These are phyloP conservation scores for Sungouiozyma ichnusensis DNA, from an alignment of 805 yeast species.

Conservation along the genomic window DNA sequence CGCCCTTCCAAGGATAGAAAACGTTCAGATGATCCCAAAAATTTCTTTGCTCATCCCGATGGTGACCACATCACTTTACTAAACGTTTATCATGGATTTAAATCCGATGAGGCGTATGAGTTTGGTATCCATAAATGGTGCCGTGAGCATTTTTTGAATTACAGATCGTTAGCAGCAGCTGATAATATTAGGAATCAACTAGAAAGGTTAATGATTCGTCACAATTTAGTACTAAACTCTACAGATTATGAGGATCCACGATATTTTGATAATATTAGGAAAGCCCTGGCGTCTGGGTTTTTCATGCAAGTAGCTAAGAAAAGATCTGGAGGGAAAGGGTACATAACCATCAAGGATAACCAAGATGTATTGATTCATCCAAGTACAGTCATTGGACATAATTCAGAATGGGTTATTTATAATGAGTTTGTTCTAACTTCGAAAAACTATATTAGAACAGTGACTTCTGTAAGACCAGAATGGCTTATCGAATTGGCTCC, in stretches of 20 bases:
- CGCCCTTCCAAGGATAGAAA: conserved; percentile 83
- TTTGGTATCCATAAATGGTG: conserved; percentile 77
- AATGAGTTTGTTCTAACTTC: conserved; percentile 92
- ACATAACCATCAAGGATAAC: conserved; percentile 85
- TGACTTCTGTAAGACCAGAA: conserved; percentile 81
- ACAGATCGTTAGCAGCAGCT: conserved; percentile 78
- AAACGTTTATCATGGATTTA: conserved; percentile 79
- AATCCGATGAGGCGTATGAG: conserved; percentile 59
- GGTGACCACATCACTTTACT: conserved; percentile 91
- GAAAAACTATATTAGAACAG: conserved; percentile 89
- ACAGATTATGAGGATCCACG: conserved; percentile 55
- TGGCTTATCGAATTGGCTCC: conserved; percentile 79
- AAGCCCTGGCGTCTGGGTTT: conserved; percentile 84
- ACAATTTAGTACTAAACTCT: conserved; percentile 62
- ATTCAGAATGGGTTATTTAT: conserved; percentile 88
- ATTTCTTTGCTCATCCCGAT: conserved; percentile 79
- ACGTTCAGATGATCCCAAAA: conserved; percentile 85
- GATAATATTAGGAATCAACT: conserved; percentile 78
- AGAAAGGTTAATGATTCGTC: conserved; percentile 68
- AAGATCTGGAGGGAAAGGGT: conserved; percentile 71
- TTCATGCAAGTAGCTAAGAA: conserved; percentile 98
- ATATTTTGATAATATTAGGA: conserved; percentile 70
- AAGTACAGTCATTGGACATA: conserved; percentile 78
- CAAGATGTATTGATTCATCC: conserved; percentile 95
- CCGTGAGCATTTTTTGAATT: conserved; percentile 75